Evolutionary conservation across 2,329 filamentous ascomycete species (phyloP).

Genomic region (Xylaria sp.): DNA sequence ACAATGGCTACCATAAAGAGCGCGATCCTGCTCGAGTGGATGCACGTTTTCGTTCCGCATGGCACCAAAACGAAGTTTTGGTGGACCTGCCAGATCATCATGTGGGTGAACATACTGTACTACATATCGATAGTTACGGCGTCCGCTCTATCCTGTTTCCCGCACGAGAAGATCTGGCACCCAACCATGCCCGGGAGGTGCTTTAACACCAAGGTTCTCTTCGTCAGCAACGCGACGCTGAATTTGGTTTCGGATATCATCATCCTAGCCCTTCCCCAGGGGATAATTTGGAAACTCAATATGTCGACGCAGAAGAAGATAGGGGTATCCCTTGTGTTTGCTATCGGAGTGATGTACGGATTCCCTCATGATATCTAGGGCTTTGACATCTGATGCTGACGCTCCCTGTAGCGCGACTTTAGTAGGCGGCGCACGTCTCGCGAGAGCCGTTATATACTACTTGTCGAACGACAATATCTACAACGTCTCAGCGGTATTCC

Average conservation of each 20-base stretch:
- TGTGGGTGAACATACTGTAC: conserved; percentile 33
- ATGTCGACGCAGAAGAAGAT: conserved; percentile 50
- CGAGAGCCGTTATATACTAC: conserved; percentile 18
- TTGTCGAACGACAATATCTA: conserved; percentile 18
- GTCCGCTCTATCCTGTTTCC: conserved; percentile 37
- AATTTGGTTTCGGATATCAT: conserved; percentile 50
- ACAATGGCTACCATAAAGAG: conserved; percentile 18
- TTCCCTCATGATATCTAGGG: not conserved
- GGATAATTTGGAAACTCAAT: conserved; percentile 47
- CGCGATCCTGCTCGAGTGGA: conserved; percentile 25
- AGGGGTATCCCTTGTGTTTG: conserved; percentile 47
- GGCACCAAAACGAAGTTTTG: conserved; percentile 27
- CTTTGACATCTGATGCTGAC: not conserved
- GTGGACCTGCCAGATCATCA: conserved; percentile 27
- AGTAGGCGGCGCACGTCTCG: conserved; percentile 11
- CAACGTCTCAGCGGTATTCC: conserved; percentile 12
- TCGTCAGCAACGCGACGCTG: conserved; percentile 47
- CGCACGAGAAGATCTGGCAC: conserved; percentile 38
- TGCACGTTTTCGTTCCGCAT: conserved; percentile 19
- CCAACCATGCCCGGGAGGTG: conserved; percentile 40
- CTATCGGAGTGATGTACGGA: conserved; percentile 46
- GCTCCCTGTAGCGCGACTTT: conserved; percentile 6
- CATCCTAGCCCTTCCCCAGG: conserved; percentile 49
- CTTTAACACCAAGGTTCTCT: conserved; percentile 48
- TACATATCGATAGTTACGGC: conserved; percentile 33